Evolutionary conservation across 2,329 filamentous ascomycete species (phyloP).

Genomic region (Monosporascus sp.): DNA sequence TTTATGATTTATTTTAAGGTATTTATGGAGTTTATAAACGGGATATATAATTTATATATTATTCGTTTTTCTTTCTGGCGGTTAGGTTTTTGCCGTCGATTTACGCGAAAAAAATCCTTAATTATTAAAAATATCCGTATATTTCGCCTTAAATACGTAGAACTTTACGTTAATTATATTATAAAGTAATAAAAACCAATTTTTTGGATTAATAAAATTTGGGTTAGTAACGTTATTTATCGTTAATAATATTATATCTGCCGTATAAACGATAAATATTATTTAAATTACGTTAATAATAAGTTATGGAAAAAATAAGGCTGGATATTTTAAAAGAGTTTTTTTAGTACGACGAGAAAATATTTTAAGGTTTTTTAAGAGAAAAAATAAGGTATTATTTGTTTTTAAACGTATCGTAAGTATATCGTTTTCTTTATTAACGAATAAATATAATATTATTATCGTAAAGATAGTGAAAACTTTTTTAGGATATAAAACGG

Average conservation of each 20-base stretch:
- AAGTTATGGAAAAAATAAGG: neutral
- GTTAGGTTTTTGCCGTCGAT: no score
- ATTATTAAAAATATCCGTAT: no score
- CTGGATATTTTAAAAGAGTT: neutral
- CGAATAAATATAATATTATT: neutral
- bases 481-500: no score
- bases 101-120: no score
- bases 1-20: no score
- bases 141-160: no score
- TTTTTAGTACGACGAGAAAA: no score
- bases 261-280: neutral
- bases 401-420: neutral
- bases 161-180: neutral
- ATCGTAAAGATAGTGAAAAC: no score
- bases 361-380: neutral
- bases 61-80: no score
- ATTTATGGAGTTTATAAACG: no score
- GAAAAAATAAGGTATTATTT: neutral
- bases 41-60: no score
- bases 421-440: neutral
- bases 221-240: neutral
- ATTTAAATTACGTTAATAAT: neutral
- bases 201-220: neutral
- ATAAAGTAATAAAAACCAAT: slow-evolving; percentile 1
- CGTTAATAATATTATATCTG: neutral